A percentile compares a stretch with the other conserved stretches of the same genome.
Evolutionary conservation across 2,329 filamentous ascomycete species (phyloP).

Genomic region (Colletotrichum cereale): DNA sequence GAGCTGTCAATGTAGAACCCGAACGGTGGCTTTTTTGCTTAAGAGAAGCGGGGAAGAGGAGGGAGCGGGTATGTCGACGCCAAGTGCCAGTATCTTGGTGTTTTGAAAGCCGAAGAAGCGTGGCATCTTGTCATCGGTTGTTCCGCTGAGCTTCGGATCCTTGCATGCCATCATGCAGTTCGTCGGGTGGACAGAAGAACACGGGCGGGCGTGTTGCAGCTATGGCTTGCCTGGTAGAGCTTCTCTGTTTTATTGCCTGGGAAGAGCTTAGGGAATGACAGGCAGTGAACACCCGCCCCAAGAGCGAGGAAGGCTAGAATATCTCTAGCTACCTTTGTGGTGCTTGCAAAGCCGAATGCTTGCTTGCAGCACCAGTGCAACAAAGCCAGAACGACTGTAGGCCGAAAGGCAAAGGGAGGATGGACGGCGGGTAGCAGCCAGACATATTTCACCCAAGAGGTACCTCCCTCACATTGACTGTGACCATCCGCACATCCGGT

Average conservation of each 20-base stretch:
- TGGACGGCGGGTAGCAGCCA: background rate
- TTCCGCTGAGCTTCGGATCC: conserved; percentile 19
- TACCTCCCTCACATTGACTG: background rate
- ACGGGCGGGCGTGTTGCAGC: conserved; percentile 2
- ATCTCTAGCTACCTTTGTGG: background rate
- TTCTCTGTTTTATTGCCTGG: background rate
- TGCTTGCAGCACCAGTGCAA: conserved; percentile 2
- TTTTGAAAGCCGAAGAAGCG: conserved; percentile 33
- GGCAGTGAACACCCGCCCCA: background rate
- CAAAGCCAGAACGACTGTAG: background rate
- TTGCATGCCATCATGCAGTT: conserved; percentile 33
- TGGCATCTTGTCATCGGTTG: conserved; percentile 12
- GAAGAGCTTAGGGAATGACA: background rate
- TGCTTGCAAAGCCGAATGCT: background rate
- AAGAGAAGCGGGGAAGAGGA: background rate
- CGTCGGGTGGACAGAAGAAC: conserved; percentile 25
- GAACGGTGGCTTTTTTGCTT: background rate
- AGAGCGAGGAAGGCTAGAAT: background rate
- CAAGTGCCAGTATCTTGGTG: conserved; percentile 5
- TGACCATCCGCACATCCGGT: background rate
- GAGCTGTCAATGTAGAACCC: conserved; percentile 10
- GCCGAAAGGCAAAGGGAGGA: background rate
- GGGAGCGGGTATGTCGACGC: background rate
- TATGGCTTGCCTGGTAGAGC: background rate
- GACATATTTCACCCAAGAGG: background rate